Evolutionary conservation across 139 green algal species (phyloP), one percentile per base, ranked within the genome.

Genomic region (Auxenochlorella pyrenoidosa): DNA sequence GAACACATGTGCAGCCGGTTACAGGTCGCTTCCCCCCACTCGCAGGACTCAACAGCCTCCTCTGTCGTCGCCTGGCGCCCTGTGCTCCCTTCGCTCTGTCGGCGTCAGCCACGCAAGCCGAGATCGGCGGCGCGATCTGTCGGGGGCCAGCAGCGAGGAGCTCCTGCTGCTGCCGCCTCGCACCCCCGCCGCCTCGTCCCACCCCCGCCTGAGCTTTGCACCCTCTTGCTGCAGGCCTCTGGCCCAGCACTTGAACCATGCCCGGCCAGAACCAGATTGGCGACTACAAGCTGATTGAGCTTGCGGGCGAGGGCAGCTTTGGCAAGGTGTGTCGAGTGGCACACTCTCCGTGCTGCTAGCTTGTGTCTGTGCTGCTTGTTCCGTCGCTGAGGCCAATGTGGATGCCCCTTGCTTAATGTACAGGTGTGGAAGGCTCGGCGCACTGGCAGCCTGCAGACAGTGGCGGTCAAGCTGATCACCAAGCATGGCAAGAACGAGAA

Each of bases 391-490:
- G 70, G 38, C 30, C 32, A 1, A 63, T 3, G 4, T 65, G 38
- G 44, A 13, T 30, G 83, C n/a, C 5, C 0, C 47, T 8, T 54
- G 18, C 2, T 5, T 24, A 6, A 13, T 41, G 43, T 71, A 21
- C 93, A 98, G 96, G 96, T 99, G 34, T 99, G 98, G 91, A 99
- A 99, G 85, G 97, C 95, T 2, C 91, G 97, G 18, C 88, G 96
- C 21, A 94, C 95, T 70, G 96, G 93, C 88, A 98, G 94, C 0
- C 94, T 97, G n/a, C 95, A 98, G 88, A 98, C 97, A n/a, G 95
- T 93, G 30, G 98, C 98, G 4, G 97, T 99, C 92, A 99, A 99
- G 88, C 99, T 99, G 88, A 99, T 99, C 72, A 92, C 96, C 60
- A 99, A 99, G 92, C 92, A 96, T 76, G 97, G 96, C 54, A 99